Conservation (phyloP, 2,329 filamentous ascomycete species). For the Fonsecaea pedrosoi region DNA sequence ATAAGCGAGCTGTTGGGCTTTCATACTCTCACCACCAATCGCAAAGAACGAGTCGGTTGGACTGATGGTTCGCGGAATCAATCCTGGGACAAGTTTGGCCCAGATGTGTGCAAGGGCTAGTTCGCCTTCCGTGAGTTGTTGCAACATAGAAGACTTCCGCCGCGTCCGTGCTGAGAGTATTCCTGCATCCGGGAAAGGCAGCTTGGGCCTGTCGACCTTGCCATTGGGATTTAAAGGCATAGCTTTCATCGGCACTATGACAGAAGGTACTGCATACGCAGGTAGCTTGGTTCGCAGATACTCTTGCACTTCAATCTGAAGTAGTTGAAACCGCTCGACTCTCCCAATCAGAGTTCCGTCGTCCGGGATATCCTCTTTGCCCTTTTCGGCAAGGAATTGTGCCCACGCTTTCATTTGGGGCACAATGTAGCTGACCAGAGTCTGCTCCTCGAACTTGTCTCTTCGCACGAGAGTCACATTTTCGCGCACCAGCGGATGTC, state of each 20-base stretch:
- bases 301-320: slow-evolving; percentile 67
- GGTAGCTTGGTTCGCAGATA: slow-evolving; percentile 75
- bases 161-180: slow-evolving; percentile 63
- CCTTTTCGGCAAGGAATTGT: slow-evolving; percentile 66
- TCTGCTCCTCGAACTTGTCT: slow-evolving; percentile 84
- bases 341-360: slow-evolving; percentile 60
- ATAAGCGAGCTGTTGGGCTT: slow-evolving; percentile 81
- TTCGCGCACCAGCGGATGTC: slow-evolving; percentile 77
- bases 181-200: slow-evolving; percentile 81
- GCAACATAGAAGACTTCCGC: slow-evolving; percentile 56
- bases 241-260: slow-evolving; percentile 74
- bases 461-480: slow-evolving; percentile 84
- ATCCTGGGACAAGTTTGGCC: slow-evolving; percentile 71
- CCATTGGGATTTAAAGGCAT: slow-evolving; percentile 82
- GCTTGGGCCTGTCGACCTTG: slow-evolving; percentile 78
- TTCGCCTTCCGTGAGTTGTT: slow-evolving; percentile 61
- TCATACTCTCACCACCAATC: slow-evolving; percentile 78
- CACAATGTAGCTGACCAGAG: slow-evolving; percentile 87
- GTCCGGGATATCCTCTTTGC: slow-evolving; percentile 63
- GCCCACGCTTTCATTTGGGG: slow-evolving; percentile 79
- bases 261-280: slow-evolving; percentile 75
- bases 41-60: slow-evolving; percentile 76
- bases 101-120: slow-evolving; percentile 73
- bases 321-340: slow-evolving; percentile 66
- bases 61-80: slow-evolving; percentile 71